These are phyloP conservation scores for Sporothrix luriei DNA, from an alignment of 2,329 filamentous ascomycete genomes.

Conservation along the genomic window DNA sequence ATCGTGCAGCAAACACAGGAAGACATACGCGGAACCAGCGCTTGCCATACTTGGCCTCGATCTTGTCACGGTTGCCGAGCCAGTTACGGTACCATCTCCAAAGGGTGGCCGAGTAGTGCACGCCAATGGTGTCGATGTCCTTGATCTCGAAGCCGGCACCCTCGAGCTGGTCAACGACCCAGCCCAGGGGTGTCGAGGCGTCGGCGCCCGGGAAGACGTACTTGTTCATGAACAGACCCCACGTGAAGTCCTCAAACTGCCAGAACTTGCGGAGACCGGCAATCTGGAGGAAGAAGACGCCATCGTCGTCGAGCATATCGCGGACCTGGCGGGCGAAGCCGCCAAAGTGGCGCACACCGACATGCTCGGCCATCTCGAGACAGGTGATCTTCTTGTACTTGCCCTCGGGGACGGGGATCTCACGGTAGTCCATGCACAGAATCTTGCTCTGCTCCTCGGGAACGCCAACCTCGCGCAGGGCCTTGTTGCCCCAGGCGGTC, in stretches of 20 bases:
- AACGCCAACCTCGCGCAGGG: slow-evolving; percentile 78
- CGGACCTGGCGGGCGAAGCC: slow-evolving; percentile 83
- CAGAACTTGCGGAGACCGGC: slow-evolving; percentile 90
- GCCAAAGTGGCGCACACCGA: slow-evolving; percentile 86
- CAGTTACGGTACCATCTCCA: slow-evolving; percentile 99
- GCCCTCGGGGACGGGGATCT: slow-evolving; percentile 77
- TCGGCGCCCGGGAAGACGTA: slow-evolving; percentile 98
- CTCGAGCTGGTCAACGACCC: slow-evolving; percentile 82
- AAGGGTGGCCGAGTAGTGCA: slow-evolving; percentile 94
- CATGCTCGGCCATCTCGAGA: slow-evolving; percentile 98
- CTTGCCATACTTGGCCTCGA: slow-evolving; percentile 91
- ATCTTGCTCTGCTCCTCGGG: slow-evolving; percentile 87
- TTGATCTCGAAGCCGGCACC: slow-evolving; percentile 89
- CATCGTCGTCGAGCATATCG: slow-evolving; percentile 95
- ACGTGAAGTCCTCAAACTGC: slow-evolving; percentile 98
- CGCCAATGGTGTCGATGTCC: slow-evolving; percentile 86
- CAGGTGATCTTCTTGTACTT: slow-evolving; percentile 94
- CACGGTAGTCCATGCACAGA: slow-evolving; percentile 95
- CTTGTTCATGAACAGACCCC: slow-evolving; percentile 99
- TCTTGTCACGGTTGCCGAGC: slow-evolving; percentile 90
- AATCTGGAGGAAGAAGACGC: slow-evolving; percentile 93
- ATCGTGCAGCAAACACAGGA: neutral
- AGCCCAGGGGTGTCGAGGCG: slow-evolving; percentile 88
- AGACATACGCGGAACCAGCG: slow-evolving; percentile 87
- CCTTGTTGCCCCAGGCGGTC: slow-evolving; percentile 93